A percentile compares a stretch with the other conserved stretches of the same genome.
Conservation (phyloP, 306 rosid species). For the Psophocarpus tetragonolobus region DNA sequence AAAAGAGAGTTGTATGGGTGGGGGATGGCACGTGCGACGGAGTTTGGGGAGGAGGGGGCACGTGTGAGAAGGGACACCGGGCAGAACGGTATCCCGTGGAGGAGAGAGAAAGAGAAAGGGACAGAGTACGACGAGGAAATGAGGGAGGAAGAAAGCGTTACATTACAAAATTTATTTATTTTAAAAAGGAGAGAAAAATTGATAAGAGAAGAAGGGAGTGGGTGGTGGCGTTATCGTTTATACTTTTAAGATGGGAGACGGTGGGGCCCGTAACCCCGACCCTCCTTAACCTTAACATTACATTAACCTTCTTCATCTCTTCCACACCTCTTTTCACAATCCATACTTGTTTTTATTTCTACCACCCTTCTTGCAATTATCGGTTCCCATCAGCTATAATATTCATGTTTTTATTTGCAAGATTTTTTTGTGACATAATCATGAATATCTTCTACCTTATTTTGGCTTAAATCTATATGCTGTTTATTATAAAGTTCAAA, state of each 20-base stretch:
- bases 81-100: conserved; percentile 46
- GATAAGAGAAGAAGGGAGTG: conserved; percentile 23
- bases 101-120: conserved; percentile 45
- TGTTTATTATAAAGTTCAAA: not conserved
- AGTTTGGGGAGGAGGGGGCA: conserved; percentile 17
- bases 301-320: conserved; percentile 2
- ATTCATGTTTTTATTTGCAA: not conserved
- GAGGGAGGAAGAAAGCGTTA: conserved; percentile 31
- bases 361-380: not conserved
- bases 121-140: conserved; percentile 80
- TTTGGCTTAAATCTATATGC: not conserved
- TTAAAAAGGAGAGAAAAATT: not conserved
- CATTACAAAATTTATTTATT: not conserved
- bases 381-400: not conserved
- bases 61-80: conserved; percentile 49
- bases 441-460: not conserved
- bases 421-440: not conserved
- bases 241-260: conserved; percentile 34
- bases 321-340: too few relatives aligned
- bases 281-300: conserved; percentile 11
- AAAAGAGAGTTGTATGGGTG: conserved; percentile 57
- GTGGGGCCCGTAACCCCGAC: conserved; percentile 30
- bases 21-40: conserved; percentile 47
- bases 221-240: conserved; percentile 40
- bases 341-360: too few relatives aligned